Evolutionary conservation across 1,284 basidiomycete species (phyloP).

Genomic region (Fomitopsis schrenkii): DNA sequence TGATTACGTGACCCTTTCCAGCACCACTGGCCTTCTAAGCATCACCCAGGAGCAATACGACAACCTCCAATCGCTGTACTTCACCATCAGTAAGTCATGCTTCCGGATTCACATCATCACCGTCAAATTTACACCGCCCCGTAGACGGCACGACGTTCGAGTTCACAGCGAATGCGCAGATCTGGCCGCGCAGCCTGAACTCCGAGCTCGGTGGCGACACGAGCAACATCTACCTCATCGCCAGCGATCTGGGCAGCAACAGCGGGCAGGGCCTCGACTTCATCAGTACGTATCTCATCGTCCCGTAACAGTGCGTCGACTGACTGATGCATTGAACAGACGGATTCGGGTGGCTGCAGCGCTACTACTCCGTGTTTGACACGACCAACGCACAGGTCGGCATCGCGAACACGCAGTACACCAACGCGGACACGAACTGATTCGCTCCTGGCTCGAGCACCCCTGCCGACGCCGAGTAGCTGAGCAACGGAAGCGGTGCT

Average conservation of each 20-base stretch:
- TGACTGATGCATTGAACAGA: constrained; percentile 19
- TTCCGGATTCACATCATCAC: neutral
- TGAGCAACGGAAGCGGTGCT: no score
- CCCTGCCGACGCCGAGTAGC: neutral
- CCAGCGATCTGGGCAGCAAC: constrained; percentile 37
- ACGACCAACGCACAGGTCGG: constrained; percentile 46
- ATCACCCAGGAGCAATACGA: constrained; percentile 47
- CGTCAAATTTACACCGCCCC: neutral
- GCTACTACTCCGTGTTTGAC: constrained; percentile 67
- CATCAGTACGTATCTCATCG: constrained; percentile 29
- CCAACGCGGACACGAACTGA: constrained; percentile 39
- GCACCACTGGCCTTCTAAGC: constrained; percentile 50
- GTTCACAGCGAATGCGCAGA: constrained; percentile 53
- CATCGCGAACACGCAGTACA: constrained; percentile 41
- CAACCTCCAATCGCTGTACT: constrained; percentile 51
- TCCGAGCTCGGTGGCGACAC: constrained; percentile 42
- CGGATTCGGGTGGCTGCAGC: constrained; percentile 40
- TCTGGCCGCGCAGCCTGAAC: constrained; percentile 56
- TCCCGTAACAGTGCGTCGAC: neutral
- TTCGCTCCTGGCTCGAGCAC: constrained; percentile 2
- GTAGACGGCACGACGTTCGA: constrained; percentile 34
- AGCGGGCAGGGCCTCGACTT: constrained; percentile 36
- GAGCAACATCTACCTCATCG: constrained; percentile 50
- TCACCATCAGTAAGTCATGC: constrained; percentile 41
- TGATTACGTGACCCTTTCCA: constrained; percentile 6